Evolutionary conservation across 495 filamentous ascomycete genomes (phyloP).

Genomic region (Podospora pseudopauciseta): DNA sequence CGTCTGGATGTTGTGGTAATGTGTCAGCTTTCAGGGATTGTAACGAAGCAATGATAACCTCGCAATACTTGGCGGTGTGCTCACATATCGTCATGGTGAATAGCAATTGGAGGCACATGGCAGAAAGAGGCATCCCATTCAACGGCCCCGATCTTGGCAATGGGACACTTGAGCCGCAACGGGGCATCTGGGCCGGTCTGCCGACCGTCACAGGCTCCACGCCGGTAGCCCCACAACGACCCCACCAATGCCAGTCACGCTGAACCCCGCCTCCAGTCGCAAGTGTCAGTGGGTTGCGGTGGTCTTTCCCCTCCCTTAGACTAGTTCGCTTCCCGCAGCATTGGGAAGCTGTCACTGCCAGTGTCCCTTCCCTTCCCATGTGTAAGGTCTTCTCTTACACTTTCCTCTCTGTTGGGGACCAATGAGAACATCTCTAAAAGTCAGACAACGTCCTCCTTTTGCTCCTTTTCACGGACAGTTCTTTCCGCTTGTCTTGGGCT

Average conservation of each 20-base stretch:
- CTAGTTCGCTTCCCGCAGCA: neutral
- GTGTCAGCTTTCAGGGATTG: too few species aligned
- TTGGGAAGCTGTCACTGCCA: neutral
- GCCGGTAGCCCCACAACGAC: neutral
- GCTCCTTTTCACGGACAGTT: neutral
- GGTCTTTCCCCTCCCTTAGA: neutral
- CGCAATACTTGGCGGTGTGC: too few species aligned
- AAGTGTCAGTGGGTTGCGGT: neutral
- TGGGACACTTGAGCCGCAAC: slow-evolving; percentile 14
- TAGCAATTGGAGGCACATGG: neutral
- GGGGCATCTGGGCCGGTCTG: slow-evolving; percentile 11
- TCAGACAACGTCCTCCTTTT: neutral
- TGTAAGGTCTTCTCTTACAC: neutral
- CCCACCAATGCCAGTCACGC: neutral
- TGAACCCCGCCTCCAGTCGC: neutral
- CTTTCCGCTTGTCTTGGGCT: neutral
- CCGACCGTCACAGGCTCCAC: neutral
- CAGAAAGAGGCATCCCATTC: neutral
- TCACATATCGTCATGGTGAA: too few species aligned
- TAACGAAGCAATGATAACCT: too few species aligned
- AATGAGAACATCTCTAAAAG: neutral
- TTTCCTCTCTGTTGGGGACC: neutral
- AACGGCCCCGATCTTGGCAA: neutral
- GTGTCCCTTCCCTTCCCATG: neutral
- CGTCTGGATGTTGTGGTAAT: too few species aligned